phyloP scores from a whole-genome alignment of 2,329 filamentous ascomycete genomes.

The Pezicula rhizophila region DNA sequence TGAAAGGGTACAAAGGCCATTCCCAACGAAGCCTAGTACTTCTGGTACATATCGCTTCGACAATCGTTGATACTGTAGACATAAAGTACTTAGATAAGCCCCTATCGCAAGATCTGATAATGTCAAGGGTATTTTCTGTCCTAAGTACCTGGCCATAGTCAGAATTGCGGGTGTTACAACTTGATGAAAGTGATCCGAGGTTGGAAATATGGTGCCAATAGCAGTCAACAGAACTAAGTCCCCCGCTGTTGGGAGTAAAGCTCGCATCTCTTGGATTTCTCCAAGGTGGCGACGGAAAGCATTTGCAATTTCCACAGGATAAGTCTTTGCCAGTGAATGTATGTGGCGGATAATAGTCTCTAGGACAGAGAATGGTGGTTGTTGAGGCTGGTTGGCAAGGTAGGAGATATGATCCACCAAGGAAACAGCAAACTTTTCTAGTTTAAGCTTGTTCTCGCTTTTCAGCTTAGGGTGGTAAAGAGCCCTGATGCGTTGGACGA shows the following conservation, averaged over 20 bases:
- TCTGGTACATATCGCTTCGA: slow-evolving; percentile 89
- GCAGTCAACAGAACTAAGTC: slow-evolving; percentile 82
- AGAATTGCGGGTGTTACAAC: slow-evolving; percentile 87
- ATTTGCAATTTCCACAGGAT: slow-evolving; percentile 69
- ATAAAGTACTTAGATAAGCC: slow-evolving; percentile 71
- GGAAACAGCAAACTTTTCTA: slow-evolving; percentile 59
- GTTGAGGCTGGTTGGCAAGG: slow-evolving; percentile 34
- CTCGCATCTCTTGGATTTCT: slow-evolving; percentile 42
- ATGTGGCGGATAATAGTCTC: slow-evolving; percentile 84
- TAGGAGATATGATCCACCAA: slow-evolving; percentile 58
- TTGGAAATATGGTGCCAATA: slow-evolving; percentile 80
- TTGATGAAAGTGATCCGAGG: slow-evolving; percentile 95
- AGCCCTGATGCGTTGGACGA: slow-evolving; percentile 84
- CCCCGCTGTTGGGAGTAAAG: slow-evolving; percentile 51
- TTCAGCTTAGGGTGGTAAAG: slow-evolving; percentile 87
- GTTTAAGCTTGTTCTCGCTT: slow-evolving; percentile 76
- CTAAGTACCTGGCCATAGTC: slow-evolving; percentile 76
- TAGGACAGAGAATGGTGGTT: slow-evolving; percentile 59
- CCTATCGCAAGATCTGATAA: slow-evolving; percentile 66
- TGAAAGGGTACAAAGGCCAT: slow-evolving; percentile 64
- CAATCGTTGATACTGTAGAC: slow-evolving; percentile 74
- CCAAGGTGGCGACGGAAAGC: slow-evolving; percentile 71
- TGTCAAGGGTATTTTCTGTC: slow-evolving; percentile 62
- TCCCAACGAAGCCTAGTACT: slow-evolving; percentile 72
- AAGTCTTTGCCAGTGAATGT: slow-evolving; percentile 85